phyloP scores from a whole-genome alignment of 148 eudicot genomes.

The Vaccinium myrtillus region DNA sequence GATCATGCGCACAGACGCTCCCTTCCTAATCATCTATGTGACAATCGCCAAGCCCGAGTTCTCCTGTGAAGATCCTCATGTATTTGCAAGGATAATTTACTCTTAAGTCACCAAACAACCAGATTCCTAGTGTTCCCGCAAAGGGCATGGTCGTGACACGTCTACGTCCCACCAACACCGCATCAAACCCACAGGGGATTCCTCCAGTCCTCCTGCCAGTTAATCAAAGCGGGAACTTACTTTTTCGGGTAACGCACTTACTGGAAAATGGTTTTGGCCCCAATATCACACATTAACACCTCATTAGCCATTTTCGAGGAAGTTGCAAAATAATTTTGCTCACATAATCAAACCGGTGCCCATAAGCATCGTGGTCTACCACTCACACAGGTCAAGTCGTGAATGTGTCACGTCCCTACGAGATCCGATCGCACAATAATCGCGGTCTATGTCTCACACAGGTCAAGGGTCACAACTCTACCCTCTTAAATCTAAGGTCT shows the following conservation, averaged over 20 bases:
- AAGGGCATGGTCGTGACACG: not conserved
- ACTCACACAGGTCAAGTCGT: too few relatives aligned
- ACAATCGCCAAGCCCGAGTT: not conserved
- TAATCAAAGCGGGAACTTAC: not conserved
- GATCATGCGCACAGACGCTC: not conserved
- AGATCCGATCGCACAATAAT: too few relatives aligned
- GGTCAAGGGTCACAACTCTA: too few relatives aligned
- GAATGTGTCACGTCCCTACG: too few relatives aligned
- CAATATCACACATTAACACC: too few relatives aligned
- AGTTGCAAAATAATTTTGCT: too few relatives aligned
- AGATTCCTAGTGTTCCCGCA: not conserved
- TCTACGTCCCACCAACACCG: not conserved
- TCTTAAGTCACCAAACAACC: not conserved
- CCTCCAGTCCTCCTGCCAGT: not conserved
- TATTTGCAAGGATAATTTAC: not conserved
- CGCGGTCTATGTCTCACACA: too few relatives aligned
- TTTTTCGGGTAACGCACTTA: not conserved
- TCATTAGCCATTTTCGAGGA: too few relatives aligned
- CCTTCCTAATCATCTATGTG: not conserved
- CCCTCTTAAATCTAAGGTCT: too few relatives aligned
- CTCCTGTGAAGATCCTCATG: not conserved
- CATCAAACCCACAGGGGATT: not conserved
- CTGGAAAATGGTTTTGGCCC: not conserved
- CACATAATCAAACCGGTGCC: not conserved
- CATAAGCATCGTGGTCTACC: not conserved